Evolutionary conservation across 805 yeast species (phyloP).

Genomic region (Candida vartiovaarae): DNA sequence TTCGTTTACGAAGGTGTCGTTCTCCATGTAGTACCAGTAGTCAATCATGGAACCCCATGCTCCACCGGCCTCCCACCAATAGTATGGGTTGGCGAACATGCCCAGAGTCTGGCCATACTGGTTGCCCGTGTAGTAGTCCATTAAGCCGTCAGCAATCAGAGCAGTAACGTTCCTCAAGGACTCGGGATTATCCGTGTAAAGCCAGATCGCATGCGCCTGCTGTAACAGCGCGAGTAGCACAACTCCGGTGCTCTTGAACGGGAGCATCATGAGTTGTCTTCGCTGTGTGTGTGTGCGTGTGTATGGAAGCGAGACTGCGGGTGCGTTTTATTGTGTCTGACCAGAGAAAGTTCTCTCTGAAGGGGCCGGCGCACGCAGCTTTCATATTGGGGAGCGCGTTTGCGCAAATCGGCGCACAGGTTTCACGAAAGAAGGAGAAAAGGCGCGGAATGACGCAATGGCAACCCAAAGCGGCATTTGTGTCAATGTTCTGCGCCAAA

Average conservation of each 20-base stretch:
- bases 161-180: conserved; percentile 41
- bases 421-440: no score
- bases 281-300: no score
- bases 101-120: conserved; percentile 65
- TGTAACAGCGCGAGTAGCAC: background rate
- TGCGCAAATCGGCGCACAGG: no score
- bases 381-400: no score
- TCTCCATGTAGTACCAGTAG: conserved; percentile 58
- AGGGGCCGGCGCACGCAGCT: no score
- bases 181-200: conserved; percentile 24
- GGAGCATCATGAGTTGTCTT: background rate
- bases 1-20: conserved; percentile 51
- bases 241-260: background rate
- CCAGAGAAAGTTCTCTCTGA: no score
- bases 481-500: no score
- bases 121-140: conserved; percentile 67
- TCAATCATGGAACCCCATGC: conserved; percentile 56
- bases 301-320: no score
- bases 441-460: no score
- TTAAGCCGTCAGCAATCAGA: conserved; percentile 53
- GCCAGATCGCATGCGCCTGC: conserved; percentile 14
- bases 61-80: conserved; percentile 93
- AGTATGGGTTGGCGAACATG: conserved; percentile 65
- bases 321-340: no score
- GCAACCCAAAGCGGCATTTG: no score